phyloP scores from a whole-genome alignment of 208 protist species.

The Trypanosoma avium region DNA sequence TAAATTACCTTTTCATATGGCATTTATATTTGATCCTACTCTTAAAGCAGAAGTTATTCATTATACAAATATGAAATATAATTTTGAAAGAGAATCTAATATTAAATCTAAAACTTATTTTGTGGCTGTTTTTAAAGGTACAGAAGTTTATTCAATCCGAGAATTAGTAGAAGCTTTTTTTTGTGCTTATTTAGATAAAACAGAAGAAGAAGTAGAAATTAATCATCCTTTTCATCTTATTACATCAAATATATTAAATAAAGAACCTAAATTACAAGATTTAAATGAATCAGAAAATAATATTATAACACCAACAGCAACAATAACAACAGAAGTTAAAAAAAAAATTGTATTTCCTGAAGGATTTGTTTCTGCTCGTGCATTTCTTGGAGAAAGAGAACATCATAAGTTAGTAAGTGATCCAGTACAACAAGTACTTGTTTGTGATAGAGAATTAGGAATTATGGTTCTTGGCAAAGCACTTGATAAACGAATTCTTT shows the following conservation, averaged over 20 bases:
- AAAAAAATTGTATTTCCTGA: no score
- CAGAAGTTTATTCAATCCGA: neutral
- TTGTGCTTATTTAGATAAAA: slow-evolving; percentile 2
- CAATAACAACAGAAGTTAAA: no score
- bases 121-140: neutral
- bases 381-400: slow-evolving; percentile 1
- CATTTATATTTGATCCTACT: slow-evolving; percentile 14
- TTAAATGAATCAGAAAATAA: no score
- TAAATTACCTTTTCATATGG: slow-evolving; percentile 1
- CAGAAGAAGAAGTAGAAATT: neutral
- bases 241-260: neutral
- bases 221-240: neutral
- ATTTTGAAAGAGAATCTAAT: neutral
- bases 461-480: slow-evolving; percentile 1
- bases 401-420: neutral
- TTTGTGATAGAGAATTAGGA: neutral
- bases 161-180: slow-evolving; percentile 5
- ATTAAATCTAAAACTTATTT: neutral
- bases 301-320: no score
- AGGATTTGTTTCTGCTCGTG: no score
- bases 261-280: no score
- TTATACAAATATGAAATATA: neutral
- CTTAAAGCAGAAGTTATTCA: neutral
- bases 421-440: slow-evolving; percentile 4
- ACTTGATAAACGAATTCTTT: neutral